Conservation (phyloP, 2,329 filamentous ascomycete species). For the Tolypocladium sp. region DNA sequence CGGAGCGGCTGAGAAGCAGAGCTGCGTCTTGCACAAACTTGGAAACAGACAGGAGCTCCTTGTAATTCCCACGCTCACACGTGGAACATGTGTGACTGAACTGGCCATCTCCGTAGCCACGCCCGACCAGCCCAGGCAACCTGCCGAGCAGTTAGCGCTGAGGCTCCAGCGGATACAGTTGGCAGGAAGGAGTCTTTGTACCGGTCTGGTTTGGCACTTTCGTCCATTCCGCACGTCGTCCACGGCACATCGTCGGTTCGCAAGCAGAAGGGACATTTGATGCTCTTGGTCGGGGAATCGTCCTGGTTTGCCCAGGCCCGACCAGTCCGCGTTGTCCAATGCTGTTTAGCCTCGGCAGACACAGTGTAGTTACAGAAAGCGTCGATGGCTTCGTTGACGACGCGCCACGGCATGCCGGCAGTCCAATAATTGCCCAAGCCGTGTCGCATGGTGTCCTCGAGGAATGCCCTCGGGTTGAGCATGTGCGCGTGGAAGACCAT, state of each 20-base stretch:
- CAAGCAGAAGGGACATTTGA: slow-evolving; percentile 49
- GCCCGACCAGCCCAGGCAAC: slow-evolving; percentile 1
- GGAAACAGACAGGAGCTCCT: slow-evolving; percentile 48
- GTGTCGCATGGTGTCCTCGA: slow-evolving; percentile 61
- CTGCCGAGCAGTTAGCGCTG: background rate
- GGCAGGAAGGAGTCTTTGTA: background rate
- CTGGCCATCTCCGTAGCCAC: slow-evolving; percentile 49
- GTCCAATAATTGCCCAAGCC: slow-evolving; percentile 49
- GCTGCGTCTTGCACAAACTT: slow-evolving; percentile 42
- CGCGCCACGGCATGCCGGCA: slow-evolving; percentile 56
- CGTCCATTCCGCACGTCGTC: slow-evolving; percentile 41
- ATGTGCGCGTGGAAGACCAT: slow-evolving; percentile 77
- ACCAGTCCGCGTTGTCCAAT: slow-evolving; percentile 39
- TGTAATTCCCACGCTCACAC: slow-evolving; percentile 43
- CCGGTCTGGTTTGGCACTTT: slow-evolving; percentile 6
- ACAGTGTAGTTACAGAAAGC: slow-evolving; percentile 47
- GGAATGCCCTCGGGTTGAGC: slow-evolving; percentile 65
- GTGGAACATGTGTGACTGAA: slow-evolving; percentile 39
- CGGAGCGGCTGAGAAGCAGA: slow-evolving; percentile 2
- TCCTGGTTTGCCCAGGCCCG: slow-evolving; percentile 50
- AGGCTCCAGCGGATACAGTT: background rate
- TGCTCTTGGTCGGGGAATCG: slow-evolving; percentile 34
- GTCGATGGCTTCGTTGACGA: slow-evolving; percentile 50
- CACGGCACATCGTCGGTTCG: slow-evolving; percentile 39
- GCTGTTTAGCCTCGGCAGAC: slow-evolving; percentile 28